Percentiles rank a stretch among this genome's conserved stretches.
Conservation (phyloP, 192 early-diverging fungal genomes). For the Coemansia erecta region DNA sequence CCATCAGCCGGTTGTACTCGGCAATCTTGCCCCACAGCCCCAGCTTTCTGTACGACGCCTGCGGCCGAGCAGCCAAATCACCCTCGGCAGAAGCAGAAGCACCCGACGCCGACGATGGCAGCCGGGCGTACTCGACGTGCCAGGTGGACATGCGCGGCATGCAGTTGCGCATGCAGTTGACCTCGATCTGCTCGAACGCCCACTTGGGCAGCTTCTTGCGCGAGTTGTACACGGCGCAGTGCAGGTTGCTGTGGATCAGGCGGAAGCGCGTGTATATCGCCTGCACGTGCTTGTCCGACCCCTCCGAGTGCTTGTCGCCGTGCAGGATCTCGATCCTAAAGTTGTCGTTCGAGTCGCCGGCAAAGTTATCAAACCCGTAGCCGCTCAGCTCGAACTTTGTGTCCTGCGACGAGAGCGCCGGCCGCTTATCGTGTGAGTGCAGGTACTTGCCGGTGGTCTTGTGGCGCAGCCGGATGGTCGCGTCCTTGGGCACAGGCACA, state of each 20-base stretch:
- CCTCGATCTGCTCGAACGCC: slow-evolving; percentile 89
- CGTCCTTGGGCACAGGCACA: slow-evolving; percentile 66
- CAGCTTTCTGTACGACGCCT: slow-evolving; percentile 61
- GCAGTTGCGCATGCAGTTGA: slow-evolving; percentile 86
- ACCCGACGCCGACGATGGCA: too few species aligned
- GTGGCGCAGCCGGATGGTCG: slow-evolving; percentile 76
- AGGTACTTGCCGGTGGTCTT: slow-evolving; percentile 76
- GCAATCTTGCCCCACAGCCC: slow-evolving; percentile 81
- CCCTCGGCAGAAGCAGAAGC: slow-evolving; percentile 7
- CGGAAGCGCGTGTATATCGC: slow-evolving; percentile 68
- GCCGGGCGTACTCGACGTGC: slow-evolving; percentile 70
- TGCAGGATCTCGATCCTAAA: slow-evolving; percentile 80
- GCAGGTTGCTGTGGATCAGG: slow-evolving; percentile 68
- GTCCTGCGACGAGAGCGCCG: slow-evolving; percentile 67
- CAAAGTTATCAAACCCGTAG: slow-evolving; percentile 68
- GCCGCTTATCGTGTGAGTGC: slow-evolving; percentile 70
- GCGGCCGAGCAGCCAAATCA: slow-evolving; percentile 51
- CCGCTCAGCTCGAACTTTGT: slow-evolving; percentile 74
- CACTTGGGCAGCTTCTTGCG: slow-evolving; percentile 86
- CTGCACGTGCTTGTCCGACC: slow-evolving; percentile 58
- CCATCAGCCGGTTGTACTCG: slow-evolving; percentile 85
- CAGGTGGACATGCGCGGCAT: slow-evolving; percentile 71
- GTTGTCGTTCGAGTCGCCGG: slow-evolving; percentile 89
- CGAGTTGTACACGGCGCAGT: slow-evolving; percentile 78
- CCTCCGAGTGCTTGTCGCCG: slow-evolving; percentile 48